These are phyloP conservation scores for Oenanthe sinensis DNA, from an alignment of 129 eudicot genomes.

Conservation along the genomic window DNA sequence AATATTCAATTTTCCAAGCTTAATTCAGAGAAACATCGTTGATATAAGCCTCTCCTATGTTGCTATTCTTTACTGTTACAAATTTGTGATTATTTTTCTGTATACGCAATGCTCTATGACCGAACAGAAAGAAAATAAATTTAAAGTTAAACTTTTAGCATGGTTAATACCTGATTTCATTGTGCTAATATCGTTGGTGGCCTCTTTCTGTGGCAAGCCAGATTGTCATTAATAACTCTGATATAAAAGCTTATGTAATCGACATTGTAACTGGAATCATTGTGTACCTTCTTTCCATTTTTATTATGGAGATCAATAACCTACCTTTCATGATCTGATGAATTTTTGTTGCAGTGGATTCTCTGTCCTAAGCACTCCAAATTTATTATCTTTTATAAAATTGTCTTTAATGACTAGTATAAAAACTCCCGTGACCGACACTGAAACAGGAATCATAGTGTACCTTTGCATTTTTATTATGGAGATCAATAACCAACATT, in stretches of 20 bases:
- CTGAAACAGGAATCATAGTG: neutral
- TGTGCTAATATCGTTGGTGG: neutral
- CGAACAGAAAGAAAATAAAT: neutral
- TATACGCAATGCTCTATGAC: neutral
- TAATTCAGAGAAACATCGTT: neutral
- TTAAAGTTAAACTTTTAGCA: neutral
- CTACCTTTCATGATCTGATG: neutral
- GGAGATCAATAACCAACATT: neutral
- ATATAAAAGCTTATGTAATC: neutral
- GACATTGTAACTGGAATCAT: neutral
- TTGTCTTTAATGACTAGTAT: neutral
- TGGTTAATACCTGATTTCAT: neutral
- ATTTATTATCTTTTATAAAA: slow-evolving; percentile 18
- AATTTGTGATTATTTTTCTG: neutral
- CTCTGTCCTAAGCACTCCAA: slow-evolving; percentile 92
- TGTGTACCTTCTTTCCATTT: neutral
- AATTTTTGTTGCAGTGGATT: slow-evolving; percentile 70
- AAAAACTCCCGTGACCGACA: too few species aligned
- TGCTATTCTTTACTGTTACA: neutral
- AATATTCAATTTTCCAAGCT: neutral
- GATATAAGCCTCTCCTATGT: neutral
- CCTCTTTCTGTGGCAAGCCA: neutral
- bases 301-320: neutral
- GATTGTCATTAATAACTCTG: neutral
- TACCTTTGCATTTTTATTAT: too few species aligned